A percentile compares a stretch with the other conserved stretches of the same genome.
Evolutionary conservation across 2,329 filamentous ascomycete species (phyloP).

Genomic region (Claviceps sp.): DNA sequence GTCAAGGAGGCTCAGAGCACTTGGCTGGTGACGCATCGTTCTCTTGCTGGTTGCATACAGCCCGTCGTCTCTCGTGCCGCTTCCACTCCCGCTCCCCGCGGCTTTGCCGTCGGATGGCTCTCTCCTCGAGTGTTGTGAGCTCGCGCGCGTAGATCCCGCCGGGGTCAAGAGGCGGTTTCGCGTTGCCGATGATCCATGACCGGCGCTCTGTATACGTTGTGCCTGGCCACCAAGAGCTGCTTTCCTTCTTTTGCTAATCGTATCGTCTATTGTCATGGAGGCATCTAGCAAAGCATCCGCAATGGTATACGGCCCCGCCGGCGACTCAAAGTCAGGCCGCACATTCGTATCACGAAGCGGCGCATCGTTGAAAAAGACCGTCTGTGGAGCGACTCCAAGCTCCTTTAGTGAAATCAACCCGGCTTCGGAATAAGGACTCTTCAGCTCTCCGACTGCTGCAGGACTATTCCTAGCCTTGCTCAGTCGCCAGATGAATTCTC

Average conservation of each 20-base stretch:
- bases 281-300: constrained; percentile 85
- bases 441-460: constrained; percentile 20
- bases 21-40: constrained; percentile 43
- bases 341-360: constrained; percentile 32
- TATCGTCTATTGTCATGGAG: constrained; percentile 71
- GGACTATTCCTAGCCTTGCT: constrained; percentile 56
- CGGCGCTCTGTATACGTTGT: constrained; percentile 26
- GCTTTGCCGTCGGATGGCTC: constrained; percentile 19
- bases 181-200: constrained; percentile 14
- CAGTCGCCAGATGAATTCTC: constrained; percentile 84
- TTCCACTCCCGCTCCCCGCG: constrained; percentile 6
- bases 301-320: constrained; percentile 55
- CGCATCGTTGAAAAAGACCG: constrained; percentile 80
- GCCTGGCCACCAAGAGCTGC: constrained; percentile 38
- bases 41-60: constrained; percentile 27
- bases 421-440: constrained; percentile 10
- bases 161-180: constrained; percentile 20
- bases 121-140: constrained; percentile 25
- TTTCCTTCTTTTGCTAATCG: constrained; percentile 39
- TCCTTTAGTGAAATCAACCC: constrained; percentile 57
- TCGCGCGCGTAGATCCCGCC: constrained; percentile 15
- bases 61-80: constrained; percentile 23
- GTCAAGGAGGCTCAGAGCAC: constrained; percentile 45
- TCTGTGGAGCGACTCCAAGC: constrained; percentile 69
- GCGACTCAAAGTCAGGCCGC: constrained; percentile 17